A percentile compares a stretch with the other conserved stretches of the same genome.
These are phyloP conservation scores for Aureobasidium mangrovei DNA, from an alignment of 2,329 filamentous ascomycete species.

Conservation along the genomic window DNA sequence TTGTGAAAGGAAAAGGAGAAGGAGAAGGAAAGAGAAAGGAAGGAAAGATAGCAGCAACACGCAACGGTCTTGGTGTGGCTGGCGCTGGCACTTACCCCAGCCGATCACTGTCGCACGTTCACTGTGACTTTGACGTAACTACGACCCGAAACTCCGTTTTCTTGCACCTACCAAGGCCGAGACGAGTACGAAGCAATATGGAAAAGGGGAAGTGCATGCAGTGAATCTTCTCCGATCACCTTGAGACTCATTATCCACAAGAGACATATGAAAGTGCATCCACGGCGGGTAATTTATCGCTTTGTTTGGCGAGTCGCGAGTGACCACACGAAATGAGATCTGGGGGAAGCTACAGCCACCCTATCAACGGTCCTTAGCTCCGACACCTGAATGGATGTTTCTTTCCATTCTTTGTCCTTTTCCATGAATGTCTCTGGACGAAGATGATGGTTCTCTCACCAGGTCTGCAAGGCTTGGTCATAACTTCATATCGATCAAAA, in stretches of 20 bases:
- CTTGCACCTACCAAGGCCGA: background rate
- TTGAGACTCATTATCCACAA: background rate
- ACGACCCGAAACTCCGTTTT: background rate
- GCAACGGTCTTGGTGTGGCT: background rate
- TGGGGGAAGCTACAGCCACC: constrained; percentile 11
- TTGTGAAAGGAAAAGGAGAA: background rate
- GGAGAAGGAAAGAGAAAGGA: background rate
- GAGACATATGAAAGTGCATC: background rate
- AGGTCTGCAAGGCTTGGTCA: background rate
- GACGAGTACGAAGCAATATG: background rate
- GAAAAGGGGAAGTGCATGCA: background rate
- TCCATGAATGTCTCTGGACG: too few relatives aligned
- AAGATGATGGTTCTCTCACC: too few relatives aligned
- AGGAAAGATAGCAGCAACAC: background rate
- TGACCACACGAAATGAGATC: constrained; percentile 2
- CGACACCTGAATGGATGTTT: background rate
- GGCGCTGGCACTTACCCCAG: constrained; percentile 10
- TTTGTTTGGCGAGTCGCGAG: background rate
- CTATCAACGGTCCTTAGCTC: background rate
- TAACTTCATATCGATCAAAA: too few relatives aligned
- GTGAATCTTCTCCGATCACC: background rate
- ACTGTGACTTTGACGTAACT: constrained; percentile 4
- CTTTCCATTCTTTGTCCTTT: background rate
- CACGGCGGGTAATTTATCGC: background rate
- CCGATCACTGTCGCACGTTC: constrained; percentile 5